Base-by-base conservation (phyloP, 2,329 filamentous ascomycete species). In the Stemphylium vesicarium region DNA sequence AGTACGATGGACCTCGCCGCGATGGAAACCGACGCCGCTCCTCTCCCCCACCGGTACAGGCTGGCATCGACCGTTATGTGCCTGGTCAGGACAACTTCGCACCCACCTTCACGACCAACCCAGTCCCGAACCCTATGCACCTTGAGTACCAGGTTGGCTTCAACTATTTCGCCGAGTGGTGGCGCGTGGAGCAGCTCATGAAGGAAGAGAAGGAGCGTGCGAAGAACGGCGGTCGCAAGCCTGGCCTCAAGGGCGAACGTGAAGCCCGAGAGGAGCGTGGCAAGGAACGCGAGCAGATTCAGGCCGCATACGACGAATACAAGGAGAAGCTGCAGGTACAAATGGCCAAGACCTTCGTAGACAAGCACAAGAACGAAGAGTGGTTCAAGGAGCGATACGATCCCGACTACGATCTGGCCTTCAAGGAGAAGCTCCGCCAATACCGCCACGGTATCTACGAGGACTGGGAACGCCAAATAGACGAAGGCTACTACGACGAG, bases 351-450 rank as follows among this genome's bases (percentile, higher is more conserved):
- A 82, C 85, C 1, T 99, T 99, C 73, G 95, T 99, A 37, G 86
- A 89, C 44, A 89, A 92, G 66, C 95, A 99, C 77, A 96, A 96
- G 74, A 87, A 88, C 38, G 95, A 99, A 75, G 94, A 99, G 73
- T 99, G 95, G 95, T 99, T 99, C 79, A 91, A 89, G 66, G 95
- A 99, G 77, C 88, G 92, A 72, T 99, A 99, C 68, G 88, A 96
- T 26, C 85, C 91, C 1, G 91, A 95, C 64, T 86, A 94, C 50
- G 84, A 91, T 47, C 88, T 93, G 62, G 82, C 84, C 2, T 86
- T 97, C 68, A 88, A 89, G 51, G 80, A 81, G 56, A 89, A 91
- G 68, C 80, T 98, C 48, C 89, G 89, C 74, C 89, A 92, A 41
- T 92, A 91, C 71, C 89, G 96, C 41, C 86, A 88, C 36, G 86